Evolutionary conservation across 805 yeast species (phyloP).

Genomic region (Vanderwaltozyma yarrowii): DNA sequence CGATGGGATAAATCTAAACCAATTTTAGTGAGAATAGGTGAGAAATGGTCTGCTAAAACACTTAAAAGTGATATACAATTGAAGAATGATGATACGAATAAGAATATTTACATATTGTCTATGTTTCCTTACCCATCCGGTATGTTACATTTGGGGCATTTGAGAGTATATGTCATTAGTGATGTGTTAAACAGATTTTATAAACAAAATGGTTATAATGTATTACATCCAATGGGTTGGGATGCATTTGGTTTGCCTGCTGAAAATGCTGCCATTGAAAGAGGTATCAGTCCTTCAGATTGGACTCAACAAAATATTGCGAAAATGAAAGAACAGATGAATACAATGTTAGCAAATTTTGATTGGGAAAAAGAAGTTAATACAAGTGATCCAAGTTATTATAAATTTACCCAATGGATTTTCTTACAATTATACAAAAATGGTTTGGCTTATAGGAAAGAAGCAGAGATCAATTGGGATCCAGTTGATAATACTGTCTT

Average conservation of each 20-base stretch:
- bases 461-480: slow-evolving; percentile 95
- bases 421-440: slow-evolving; percentile 62
- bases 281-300: slow-evolving; percentile 61
- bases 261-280: slow-evolving; percentile 92
- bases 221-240: slow-evolving; percentile 98
- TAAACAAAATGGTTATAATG: slow-evolving; percentile 63
- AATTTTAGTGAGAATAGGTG: slow-evolving; percentile 14
- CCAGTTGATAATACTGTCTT: slow-evolving; percentile 91
- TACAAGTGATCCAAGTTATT: slow-evolving; percentile 80
- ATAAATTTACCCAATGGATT: slow-evolving; percentile 85
- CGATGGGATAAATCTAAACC: background rate
- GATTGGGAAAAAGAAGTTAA: slow-evolving; percentile 90
- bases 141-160: slow-evolving; percentile 83
- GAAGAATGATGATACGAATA: slow-evolving; percentile 4
- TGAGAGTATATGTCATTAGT: slow-evolving; percentile 84
- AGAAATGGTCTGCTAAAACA: slow-evolving; percentile 23
- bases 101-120: slow-evolving; percentile 47
- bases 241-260: slow-evolving; percentile 98
- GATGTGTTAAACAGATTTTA: slow-evolving; percentile 75
- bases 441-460: slow-evolving; percentile 76
- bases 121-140: slow-evolving; percentile 99
- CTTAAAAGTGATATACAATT: slow-evolving; percentile 1
- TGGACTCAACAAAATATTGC: slow-evolving; percentile 82
- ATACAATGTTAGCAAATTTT: slow-evolving; percentile 67
- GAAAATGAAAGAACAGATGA: slow-evolving; percentile 80